phyloP scores from a whole-genome alignment of 2,329 filamentous ascomycete species.

The Ceratocystis destructans region DNA sequence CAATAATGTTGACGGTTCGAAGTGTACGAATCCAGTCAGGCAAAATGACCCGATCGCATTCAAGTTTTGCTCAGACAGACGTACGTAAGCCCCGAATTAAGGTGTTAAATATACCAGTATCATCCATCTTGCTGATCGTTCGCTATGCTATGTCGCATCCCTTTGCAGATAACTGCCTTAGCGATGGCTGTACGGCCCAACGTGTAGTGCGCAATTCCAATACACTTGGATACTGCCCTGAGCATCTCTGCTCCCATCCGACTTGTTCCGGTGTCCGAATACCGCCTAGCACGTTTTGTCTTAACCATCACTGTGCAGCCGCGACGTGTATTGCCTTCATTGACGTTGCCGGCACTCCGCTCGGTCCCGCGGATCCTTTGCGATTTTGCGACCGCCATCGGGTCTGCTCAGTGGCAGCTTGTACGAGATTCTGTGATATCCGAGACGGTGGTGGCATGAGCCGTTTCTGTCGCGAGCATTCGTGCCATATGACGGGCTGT shows the following conservation, averaged over 20 bases:
- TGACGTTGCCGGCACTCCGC: constrained; percentile 18
- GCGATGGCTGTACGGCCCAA: constrained; percentile 18
- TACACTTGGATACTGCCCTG: constrained; percentile 20
- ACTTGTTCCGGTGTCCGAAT: constrained; percentile 17
- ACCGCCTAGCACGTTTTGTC: constrained; percentile 17
- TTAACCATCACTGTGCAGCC: constrained; percentile 21
- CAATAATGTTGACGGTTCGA: constrained; percentile 6
- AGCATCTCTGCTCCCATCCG: constrained; percentile 22
- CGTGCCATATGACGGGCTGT: constrained; percentile 20
- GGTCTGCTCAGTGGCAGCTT: constrained; percentile 19
- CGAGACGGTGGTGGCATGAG: constrained; percentile 4
- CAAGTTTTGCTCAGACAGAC: constrained; percentile 21
- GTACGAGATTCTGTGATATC: constrained; percentile 19
- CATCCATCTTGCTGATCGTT: not conserved
- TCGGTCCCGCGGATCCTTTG: constrained; percentile 14
- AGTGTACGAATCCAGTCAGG: constrained; percentile 21
- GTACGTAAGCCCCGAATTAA: constrained; percentile 17
- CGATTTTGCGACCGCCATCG: constrained; percentile 23
- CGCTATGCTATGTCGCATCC: no score
- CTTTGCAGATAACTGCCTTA: constrained; percentile 21
- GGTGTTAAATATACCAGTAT: not conserved
- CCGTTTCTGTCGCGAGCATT: constrained; percentile 20
- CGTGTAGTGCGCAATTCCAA: constrained; percentile 5
- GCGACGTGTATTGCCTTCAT: constrained; percentile 19
- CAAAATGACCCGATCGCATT: constrained; percentile 21